Evolutionary conservation across 73 alveolate genomes (phyloP).

Genomic region (Tetrahymena elliotti): DNA sequence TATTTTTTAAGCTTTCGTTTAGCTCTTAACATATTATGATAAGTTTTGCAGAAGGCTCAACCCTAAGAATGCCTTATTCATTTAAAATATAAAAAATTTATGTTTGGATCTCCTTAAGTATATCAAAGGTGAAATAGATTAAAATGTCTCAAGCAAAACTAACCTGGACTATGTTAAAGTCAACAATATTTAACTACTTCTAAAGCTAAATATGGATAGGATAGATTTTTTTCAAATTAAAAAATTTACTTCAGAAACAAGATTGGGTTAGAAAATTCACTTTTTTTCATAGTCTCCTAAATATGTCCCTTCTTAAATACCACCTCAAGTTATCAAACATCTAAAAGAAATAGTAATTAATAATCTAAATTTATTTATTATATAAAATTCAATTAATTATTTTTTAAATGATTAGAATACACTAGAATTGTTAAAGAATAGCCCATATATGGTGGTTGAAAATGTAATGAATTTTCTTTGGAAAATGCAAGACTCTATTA

Average conservation of each 20-base stretch:
- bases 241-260: conserved; percentile 20
- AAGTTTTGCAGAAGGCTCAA: conserved; percentile 51
- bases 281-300: conserved; percentile 4
- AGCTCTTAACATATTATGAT: conserved; percentile 36
- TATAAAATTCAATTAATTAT: neutral
- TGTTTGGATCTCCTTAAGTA: conserved; percentile 7
- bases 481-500: neutral
- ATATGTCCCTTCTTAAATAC: neutral
- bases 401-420: neutral
- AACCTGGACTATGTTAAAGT: neutral
- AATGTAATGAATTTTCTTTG: conserved; percentile 33
- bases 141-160: neutral
- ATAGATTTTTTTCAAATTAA: conserved; percentile 16
- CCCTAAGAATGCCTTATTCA: conserved; percentile 49
- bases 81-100: conserved; percentile 47
- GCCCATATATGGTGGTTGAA: conserved; percentile 36
- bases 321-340: neutral
- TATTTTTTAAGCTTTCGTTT: conserved; percentile 9
- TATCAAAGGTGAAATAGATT: neutral
- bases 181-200: conserved; percentile 22
- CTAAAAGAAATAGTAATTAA: neutral
- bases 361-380: neutral
- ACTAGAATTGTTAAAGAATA: conserved; percentile 36
- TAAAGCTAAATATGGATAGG: conserved; percentile 28
- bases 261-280: conserved; percentile 35